Conservation (phyloP, 2,329 filamentous ascomycete genomes). For the Fusarium protoensiforme region DNA sequence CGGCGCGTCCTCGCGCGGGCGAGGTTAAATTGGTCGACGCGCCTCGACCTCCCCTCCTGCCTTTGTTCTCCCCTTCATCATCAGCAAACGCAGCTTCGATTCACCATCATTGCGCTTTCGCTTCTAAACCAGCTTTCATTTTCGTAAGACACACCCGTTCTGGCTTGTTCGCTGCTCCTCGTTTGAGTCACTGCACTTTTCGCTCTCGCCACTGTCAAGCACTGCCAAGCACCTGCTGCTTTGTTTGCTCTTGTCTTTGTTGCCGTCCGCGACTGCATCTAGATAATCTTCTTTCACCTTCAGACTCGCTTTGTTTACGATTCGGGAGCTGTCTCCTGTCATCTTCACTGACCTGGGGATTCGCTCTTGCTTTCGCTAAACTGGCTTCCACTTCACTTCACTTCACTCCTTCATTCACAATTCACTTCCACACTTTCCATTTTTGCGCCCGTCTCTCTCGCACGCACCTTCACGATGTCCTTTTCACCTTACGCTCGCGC, state of each 20-base stretch:
- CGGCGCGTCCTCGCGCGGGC: constrained; percentile 7
- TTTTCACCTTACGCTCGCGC: constrained; percentile 10
- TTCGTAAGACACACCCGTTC: constrained; percentile 16
- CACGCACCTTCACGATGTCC: constrained; percentile 10
- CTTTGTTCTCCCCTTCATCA: constrained; percentile 6
- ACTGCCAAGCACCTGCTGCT: constrained; percentile 20
- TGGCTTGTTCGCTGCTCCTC: neutral
- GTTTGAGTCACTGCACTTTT: constrained; percentile 6
- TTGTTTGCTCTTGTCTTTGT: constrained; percentile 10
- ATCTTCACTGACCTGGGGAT: neutral
- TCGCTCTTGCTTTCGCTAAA: neutral
- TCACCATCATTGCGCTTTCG: constrained; percentile 7
- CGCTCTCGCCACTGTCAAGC: constrained; percentile 5
- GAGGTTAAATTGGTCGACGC: constrained; percentile 6
- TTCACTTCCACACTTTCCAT: neutral
- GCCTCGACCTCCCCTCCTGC: constrained; percentile 5
- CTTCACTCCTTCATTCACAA: neutral
- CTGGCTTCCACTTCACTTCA: neutral
- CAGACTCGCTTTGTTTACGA: constrained; percentile 6
- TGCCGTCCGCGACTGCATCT: neutral
- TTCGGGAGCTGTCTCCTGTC: neutral
- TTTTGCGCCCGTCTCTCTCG: neutral
- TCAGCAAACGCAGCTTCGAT: constrained; percentile 16
- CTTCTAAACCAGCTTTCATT: constrained; percentile 1
- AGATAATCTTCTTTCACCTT: neutral